These are phyloP conservation scores for Chalciporus sp. DNA, from an alignment of 1,284 basidiomycete species.

Conservation along the genomic window DNA sequence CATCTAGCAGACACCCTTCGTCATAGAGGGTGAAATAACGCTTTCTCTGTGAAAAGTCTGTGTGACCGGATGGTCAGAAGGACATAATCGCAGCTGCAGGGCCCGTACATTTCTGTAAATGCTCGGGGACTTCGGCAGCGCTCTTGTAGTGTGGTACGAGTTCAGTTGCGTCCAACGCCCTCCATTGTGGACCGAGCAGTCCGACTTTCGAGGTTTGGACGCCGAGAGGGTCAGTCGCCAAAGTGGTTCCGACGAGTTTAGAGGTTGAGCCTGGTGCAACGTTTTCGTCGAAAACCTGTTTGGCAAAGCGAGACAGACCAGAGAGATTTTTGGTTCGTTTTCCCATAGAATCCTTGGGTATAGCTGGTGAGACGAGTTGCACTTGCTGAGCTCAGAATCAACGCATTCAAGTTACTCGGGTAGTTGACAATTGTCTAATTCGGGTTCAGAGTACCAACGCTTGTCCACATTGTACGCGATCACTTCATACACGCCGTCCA, in stretches of 20 bases:
- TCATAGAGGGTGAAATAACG: conserved; percentile 84
- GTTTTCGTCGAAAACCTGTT: conserved; percentile 41
- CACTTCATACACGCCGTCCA: no score
- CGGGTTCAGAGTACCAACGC: no score
- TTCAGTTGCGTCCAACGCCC: conserved; percentile 62
- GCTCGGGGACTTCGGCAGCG: conserved; percentile 66
- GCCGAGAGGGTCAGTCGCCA: background rate
- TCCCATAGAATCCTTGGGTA: conserved; percentile 21
- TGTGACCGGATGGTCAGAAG: conserved; percentile 1
- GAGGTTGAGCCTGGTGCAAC: conserved; percentile 9
- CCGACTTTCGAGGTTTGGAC: background rate
- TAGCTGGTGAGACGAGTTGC: background rate
- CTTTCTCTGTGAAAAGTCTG: conserved; percentile 86
- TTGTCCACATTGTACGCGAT: background rate
- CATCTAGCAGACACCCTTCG: conserved; percentile 76
- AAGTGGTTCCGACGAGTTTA: background rate
- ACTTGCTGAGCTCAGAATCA: no score
- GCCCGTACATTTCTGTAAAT: conserved; percentile 80
- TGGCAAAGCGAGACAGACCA: conserved; percentile 53
- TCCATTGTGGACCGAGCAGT: background rate
- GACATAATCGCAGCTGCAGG: background rate
- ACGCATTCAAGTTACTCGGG: no score
- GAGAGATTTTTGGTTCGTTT: conserved; percentile 47
- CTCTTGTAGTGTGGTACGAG: conserved; percentile 72
- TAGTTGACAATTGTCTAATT: no score